Conservation (phyloP, 2,329 filamentous ascomycete species). For the Phaeosphaeria sp. region DNA sequence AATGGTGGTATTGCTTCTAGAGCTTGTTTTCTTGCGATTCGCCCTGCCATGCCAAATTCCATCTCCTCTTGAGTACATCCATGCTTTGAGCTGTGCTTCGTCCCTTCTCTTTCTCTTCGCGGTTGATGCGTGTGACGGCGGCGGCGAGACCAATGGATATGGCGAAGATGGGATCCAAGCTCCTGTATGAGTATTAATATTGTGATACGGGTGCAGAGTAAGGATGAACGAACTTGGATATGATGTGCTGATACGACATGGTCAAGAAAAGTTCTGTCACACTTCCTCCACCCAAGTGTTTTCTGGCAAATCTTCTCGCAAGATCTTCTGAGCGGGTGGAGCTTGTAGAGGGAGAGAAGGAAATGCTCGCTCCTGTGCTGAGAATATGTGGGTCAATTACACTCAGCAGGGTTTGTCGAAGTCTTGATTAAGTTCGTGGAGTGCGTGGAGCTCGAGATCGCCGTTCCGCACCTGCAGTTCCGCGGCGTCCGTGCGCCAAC, state of each 20-base stretch:
- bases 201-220: background rate
- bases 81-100: slow-evolving; percentile 46
- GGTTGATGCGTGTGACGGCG: slow-evolving; percentile 48
- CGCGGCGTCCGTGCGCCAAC: slow-evolving; percentile 20
- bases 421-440: slow-evolving; percentile 25
- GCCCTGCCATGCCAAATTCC: slow-evolving; percentile 37
- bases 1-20: background rate
- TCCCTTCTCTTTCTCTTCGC: slow-evolving; percentile 58
- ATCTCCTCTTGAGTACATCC: slow-evolving; percentile 50
- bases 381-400: background rate
- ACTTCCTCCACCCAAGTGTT: background rate
- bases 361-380: background rate
- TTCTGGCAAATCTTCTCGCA: background rate
- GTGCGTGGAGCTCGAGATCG: slow-evolving; percentile 15
- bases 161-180: slow-evolving; percentile 58
- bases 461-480: slow-evolving; percentile 21
- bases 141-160: slow-evolving; percentile 55
- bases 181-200: slow-evolving; percentile 31
- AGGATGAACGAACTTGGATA: slow-evolving; percentile 50
- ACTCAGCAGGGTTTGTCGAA: slow-evolving; percentile 3
- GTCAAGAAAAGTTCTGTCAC: slow-evolving; percentile 1
- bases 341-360: background rate
- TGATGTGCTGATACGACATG: slow-evolving; percentile 50
- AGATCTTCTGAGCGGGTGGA: background rate
- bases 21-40: slow-evolving; percentile 11